Base-by-base conservation (phyloP, 345 rosid genomes). In the Populus euphratica region DNA sequence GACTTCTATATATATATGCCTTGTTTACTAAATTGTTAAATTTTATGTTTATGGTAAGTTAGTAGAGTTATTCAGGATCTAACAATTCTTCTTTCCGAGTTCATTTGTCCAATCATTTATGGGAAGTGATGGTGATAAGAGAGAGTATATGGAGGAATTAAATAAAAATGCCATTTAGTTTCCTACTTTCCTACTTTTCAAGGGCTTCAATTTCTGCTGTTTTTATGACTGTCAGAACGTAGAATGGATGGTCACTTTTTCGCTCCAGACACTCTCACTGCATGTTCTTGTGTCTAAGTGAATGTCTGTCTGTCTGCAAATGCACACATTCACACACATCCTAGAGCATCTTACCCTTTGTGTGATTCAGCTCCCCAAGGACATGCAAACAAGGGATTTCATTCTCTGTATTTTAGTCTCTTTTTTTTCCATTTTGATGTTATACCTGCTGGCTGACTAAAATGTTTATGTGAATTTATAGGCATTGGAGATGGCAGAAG, bases 401-500 rank as follows among this genome's bases (percentile, higher is more conserved):
- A 11, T 33, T 73, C 36, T 73, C 23, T 13, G 8, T 44, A 64
- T 59, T 44, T 50, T 16, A 62, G 39, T 47, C 31, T 33, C 21
- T 14, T 63, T 62, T 61, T 14, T 41, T 65, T 18, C 0, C 23
- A 31, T 59, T 62, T 50, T 4, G 36, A 68, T 13, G 52, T 68
- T 9, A 9, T 68, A 31, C 44, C 41, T 49, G 31, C 50, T 72
- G 23, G 44, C 21, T 73, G 23, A 31, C 71, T 79, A 41, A 81
- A 31, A 36, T 77, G 70, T 11, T 70, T 73, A 6, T 68, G 36
- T 49, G 71, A 77, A 73, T 59, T 70, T 70, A 16, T 59, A 88
- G 93, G 89, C 47, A 44, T 59, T 68, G 74, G 83, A 80, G 78
- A 52, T 76, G 9, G 80, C 74, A 50, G 84, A 85, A 73, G 87